Base-by-base conservation (phyloP, 2,329 filamentous ascomycete species). In the Cladosporium velox region DNA sequence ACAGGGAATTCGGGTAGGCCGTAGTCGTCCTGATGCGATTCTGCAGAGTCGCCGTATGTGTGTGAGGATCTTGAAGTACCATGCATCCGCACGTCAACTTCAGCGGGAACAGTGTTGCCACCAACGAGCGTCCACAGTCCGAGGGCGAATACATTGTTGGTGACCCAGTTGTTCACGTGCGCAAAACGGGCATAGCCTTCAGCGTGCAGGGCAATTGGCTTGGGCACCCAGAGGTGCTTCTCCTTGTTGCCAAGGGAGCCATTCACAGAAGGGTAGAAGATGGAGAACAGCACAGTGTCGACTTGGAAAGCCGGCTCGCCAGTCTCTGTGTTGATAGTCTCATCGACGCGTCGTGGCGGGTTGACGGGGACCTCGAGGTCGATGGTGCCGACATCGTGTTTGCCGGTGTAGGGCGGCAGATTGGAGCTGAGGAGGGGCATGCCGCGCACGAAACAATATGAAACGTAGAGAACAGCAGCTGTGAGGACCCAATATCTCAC, bases 371-470 rank as follows among this genome's bases (percentile, higher is more conserved):
- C 77, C 66, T 83, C 81, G 30, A 83, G 67, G 69, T 83, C 81
- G 34, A 82, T 71, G 14, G 78, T 75, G 8, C 80, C 81, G 24
- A 83, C 91, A 59, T 79, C 75, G 69, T 80, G 77, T 4, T 73
- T 70, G 35, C 81, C 81, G 3, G 79, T 78, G 65, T 82, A 82
- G 24, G 70, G 65, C 41, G 81, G 81, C 21, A 83, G 74, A 18
- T 76, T 76, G 41, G 74, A 76, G 60, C 76, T 78, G 52, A 82
- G 74, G n/a, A 81, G 74, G 8, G 79, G 79, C 70, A 81, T 76
- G 26, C 73, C 76, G 65, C 78, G 72, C 4, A 80, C 69, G 30
- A 79, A 72, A 67, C 78, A 73, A 69, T 77, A 73, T 59, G 77
- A 74, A 21, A 79, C 44, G 69, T 75, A 76, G 41, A 74, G 59